A percentile compares a stretch with the other conserved stretches of the same genome.
These are phyloP conservation scores for Chenopodium suecicum DNA, from an alignment of 148 eudicot species.

Conservation along the genomic window DNA sequence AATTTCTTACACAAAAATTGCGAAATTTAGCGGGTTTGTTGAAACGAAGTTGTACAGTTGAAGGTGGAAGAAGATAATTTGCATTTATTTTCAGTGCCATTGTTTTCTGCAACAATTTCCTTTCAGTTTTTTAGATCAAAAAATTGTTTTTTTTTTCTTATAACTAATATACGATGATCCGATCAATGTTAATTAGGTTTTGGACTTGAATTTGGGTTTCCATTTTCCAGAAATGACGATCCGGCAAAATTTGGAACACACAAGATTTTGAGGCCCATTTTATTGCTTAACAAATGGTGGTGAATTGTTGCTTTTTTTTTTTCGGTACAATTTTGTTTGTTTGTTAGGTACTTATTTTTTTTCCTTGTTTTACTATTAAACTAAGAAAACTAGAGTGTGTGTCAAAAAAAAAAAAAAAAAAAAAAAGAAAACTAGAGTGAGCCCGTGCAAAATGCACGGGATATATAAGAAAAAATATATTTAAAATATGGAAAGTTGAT, in stretches of 20 bases:
- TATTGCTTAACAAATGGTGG: not conserved
- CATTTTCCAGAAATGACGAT: not conserved
- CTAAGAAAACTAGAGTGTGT: too few species aligned
- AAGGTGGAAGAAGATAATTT: slow-evolving; percentile 24
- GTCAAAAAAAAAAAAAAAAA: too few species aligned
- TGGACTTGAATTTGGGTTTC: not conserved
- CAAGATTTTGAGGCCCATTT: slow-evolving; percentile 10
- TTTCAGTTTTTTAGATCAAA: slow-evolving; percentile 1
- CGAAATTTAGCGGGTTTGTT: slow-evolving; percentile 27
- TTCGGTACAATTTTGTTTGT: not conserved
- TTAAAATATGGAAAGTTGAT: too few species aligned
- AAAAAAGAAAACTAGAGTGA: too few species aligned
- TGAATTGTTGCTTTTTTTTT: not conserved
- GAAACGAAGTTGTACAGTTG: slow-evolving; percentile 14
- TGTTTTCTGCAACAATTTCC: not conserved
- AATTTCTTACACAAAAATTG: slow-evolving; percentile 21
- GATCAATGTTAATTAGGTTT: not conserved
- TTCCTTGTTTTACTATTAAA: too few species aligned
- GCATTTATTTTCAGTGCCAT: slow-evolving; percentile 25
- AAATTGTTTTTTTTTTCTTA: too few species aligned
- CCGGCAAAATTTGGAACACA: slow-evolving; percentile 1
- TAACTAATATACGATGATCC: not conserved
- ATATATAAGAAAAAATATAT: too few species aligned
- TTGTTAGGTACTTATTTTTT: not conserved
- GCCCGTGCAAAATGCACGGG: too few species aligned